Conservation (phyloP, 306 rosid genomes). For the Hippophae tibetana region DNA sequence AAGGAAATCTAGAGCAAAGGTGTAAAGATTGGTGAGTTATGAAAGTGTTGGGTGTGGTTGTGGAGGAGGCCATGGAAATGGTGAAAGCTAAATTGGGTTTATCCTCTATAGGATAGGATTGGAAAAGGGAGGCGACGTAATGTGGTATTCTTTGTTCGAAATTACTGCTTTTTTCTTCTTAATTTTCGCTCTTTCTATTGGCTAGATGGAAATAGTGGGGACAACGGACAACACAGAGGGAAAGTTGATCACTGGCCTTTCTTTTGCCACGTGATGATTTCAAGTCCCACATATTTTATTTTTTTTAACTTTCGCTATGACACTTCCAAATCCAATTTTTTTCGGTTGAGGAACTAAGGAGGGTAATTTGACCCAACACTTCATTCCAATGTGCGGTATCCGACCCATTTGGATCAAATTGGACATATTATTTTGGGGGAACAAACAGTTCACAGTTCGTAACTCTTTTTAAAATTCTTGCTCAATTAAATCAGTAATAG, state of each 20-base stretch:
- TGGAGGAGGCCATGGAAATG: slow-evolving; percentile 41
- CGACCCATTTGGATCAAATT: too few relatives aligned
- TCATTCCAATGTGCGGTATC: too few relatives aligned
- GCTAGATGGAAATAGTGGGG: slow-evolving; percentile 17
- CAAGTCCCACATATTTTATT: too few relatives aligned
- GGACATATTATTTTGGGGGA: too few relatives aligned
- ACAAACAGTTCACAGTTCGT: too few relatives aligned
- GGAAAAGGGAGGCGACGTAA: neutral
- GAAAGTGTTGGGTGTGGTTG: slow-evolving; percentile 18
- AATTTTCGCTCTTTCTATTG: slow-evolving; percentile 15
- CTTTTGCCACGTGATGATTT: slow-evolving; percentile 12
- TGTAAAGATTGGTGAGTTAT: slow-evolving; percentile 18
- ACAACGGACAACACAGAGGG: neutral
- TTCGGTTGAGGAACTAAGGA: too few relatives aligned
- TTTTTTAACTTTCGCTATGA: too few relatives aligned
- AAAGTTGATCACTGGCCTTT: neutral
- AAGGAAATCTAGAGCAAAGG: slow-evolving; percentile 12
- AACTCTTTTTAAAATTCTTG: too few relatives aligned
- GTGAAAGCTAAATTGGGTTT: slow-evolving; percentile 27
- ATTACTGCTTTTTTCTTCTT: neutral
- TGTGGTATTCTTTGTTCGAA: slow-evolving; percentile 10
- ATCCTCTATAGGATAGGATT: neutral
- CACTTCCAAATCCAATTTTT: too few relatives aligned
- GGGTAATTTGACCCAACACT: too few relatives aligned
- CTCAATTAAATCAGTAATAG: too few relatives aligned